These are phyloP conservation scores for Cladosporium cucumerinum DNA, from an alignment of 2,329 filamentous ascomycete species.

Conservation along the genomic window DNA sequence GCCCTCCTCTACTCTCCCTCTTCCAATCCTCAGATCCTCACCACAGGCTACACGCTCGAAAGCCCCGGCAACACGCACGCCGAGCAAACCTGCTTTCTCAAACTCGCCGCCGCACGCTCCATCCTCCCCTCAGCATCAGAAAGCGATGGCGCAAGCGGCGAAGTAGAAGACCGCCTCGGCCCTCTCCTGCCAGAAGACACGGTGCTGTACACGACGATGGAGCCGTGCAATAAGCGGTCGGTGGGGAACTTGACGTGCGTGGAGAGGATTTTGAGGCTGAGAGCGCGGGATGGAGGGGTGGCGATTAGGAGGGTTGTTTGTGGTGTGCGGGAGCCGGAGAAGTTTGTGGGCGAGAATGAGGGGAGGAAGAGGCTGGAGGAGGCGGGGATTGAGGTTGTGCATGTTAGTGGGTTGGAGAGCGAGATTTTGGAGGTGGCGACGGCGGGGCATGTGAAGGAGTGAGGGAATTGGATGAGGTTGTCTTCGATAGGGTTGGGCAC, in stretches of 20 bases:
- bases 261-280: conserved; percentile 65
- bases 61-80: conserved; percentile 91
- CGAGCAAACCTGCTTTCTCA: conserved; percentile 85
- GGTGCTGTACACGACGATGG: conserved; percentile 88
- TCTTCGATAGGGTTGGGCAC: not conserved
- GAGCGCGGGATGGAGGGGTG: conserved; percentile 43
- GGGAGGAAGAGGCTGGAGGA: conserved; percentile 67
- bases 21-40: conserved; percentile 61
- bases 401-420: conserved; percentile 70
- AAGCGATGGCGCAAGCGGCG: conserved; percentile 17
- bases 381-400: conserved; percentile 69
- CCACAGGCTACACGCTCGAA: conserved; percentile 88
- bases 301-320: conserved; percentile 77
- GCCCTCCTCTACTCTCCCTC: conserved; percentile 61
- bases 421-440: conserved; percentile 80
- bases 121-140: not conserved
- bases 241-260: conserved; percentile 76
- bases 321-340: conserved; percentile 84
- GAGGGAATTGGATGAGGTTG: not conserved
- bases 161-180: conserved; percentile 54
- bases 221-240: conserved; percentile 71
- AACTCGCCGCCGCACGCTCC: conserved; percentile 49
- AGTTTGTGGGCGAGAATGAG: conserved; percentile 79
- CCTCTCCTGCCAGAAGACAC: conserved; percentile 52
- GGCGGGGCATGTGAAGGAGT: conserved; percentile 63